Evolutionary conservation across 305 asterid species (phyloP).

Genomic region (Salvia sclarea): DNA sequence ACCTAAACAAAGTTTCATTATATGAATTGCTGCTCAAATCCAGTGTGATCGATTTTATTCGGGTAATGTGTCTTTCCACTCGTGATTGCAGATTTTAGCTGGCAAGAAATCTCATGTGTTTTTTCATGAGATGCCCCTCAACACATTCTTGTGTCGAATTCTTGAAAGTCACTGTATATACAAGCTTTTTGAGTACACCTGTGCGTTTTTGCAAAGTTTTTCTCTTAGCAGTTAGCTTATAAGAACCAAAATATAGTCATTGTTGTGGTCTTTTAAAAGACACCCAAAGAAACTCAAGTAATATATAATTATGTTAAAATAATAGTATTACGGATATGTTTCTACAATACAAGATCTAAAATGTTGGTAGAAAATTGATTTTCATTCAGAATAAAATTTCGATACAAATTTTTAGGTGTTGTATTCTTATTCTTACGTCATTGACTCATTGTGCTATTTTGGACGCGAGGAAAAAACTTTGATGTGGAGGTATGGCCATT

Average conservation of each 20-base stretch:
- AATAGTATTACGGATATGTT: too few relatives aligned
- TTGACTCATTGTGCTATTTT: too few relatives aligned
- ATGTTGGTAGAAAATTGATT: too few relatives aligned
- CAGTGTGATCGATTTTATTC: background rate
- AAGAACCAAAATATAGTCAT: background rate
- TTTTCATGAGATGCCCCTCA: background rate
- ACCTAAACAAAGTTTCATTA: conserved; percentile 58
- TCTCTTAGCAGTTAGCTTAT: background rate
- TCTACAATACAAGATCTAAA: too few relatives aligned
- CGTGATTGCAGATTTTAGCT: background rate
- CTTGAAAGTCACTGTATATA: background rate
- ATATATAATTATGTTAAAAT: too few relatives aligned
- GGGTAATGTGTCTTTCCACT: background rate
- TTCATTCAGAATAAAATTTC: too few relatives aligned
- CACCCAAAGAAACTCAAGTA: too few relatives aligned
- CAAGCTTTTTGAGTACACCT: background rate
- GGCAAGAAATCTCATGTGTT: background rate
- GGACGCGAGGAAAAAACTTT: too few relatives aligned
- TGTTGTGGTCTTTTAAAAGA: background rate
- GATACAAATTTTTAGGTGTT: too few relatives aligned
- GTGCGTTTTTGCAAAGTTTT: background rate
- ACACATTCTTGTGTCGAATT: background rate
- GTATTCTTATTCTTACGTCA: too few relatives aligned
- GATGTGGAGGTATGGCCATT: too few relatives aligned
- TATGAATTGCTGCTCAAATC: conserved; percentile 38